Base-by-base conservation (phyloP, 495 filamentous ascomycete genomes). In the Jackrogersella minutella region DNA sequence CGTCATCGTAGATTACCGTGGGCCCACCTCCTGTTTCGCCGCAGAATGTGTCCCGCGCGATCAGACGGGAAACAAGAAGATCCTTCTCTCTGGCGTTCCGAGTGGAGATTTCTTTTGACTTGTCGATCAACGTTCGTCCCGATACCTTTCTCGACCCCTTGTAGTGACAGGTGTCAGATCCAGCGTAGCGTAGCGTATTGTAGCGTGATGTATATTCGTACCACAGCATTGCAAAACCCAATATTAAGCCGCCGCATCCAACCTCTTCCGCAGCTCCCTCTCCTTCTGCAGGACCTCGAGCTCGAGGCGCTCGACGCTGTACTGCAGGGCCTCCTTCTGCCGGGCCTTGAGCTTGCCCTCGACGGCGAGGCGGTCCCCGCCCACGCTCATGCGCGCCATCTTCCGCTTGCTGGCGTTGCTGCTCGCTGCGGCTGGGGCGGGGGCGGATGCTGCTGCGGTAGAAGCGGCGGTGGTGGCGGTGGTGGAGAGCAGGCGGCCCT, bases 261-360 rank as follows among this genome's bases (percentile, higher is more conserved):
- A 21, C 73, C 79, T 59, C 66, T 78, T 73, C 66, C 77, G 52
- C 75, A 83, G 47, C 77, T 83, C 81, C 57, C 80, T 68, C 76
- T 83, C 81, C 76, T 79, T 80, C 76, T 82, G 79, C 67, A 74
- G 43, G 41, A 82, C 81, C 72, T 83, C 80, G 64, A 82, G 62
- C 73, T 83, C 81, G 40, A 83, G 67, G 44, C 81, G 66, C 74
- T 83, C 80, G 13, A 83, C 79, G 33, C 79, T 74, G 56, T 83
- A 83, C 73, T 79, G 75, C 37, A 82, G 66, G 14, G 79, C 79
- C 72, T 82, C 80, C 53, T 74, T 73, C 37, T 77, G 53, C 47
- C 78, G 76, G 4, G 76, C 78, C 31, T 74, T 62, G 22, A 79
- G 60, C 71, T 76, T 76, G 9, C 70, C 74, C 52, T 73, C 75